Percentiles rank a stretch among this genome's conserved stretches.
These are phyloP conservation scores for Myxozyma sirexii DNA, from an alignment of 805 yeast species.

Conservation along the genomic window DNA sequence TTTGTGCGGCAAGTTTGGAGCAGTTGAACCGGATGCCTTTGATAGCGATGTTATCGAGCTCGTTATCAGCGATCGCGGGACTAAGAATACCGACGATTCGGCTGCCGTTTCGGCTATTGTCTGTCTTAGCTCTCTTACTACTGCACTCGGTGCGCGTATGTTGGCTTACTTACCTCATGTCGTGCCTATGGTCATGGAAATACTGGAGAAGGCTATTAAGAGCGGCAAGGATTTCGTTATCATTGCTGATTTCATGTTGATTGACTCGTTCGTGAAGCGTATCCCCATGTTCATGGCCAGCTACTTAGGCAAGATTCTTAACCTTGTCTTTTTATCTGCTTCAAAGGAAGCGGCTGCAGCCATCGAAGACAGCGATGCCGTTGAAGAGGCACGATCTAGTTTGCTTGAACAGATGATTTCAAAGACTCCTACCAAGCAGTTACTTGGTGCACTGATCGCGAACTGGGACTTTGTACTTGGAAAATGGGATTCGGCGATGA, in stretches of 20 bases:
- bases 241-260: constrained; percentile 67
- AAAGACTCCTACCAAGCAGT: constrained; percentile 65
- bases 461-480: constrained; percentile 57
- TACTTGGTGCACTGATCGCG: constrained; percentile 62
- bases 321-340: constrained; percentile 47
- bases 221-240: constrained; percentile 54
- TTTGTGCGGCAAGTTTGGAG: constrained; percentile 65
- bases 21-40: constrained; percentile 48
- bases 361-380: constrained; percentile 15
- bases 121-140: constrained; percentile 63
- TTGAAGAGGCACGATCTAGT: constrained; percentile 51
- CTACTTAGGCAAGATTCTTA: constrained; percentile 63
- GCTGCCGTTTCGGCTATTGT: constrained; percentile 72
- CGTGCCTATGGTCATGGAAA: constrained; percentile 68
- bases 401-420: constrained; percentile 60
- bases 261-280: constrained; percentile 74
- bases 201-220: constrained; percentile 53
- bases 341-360: not conserved
- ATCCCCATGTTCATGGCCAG: constrained; percentile 84
- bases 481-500: constrained; percentile 45
- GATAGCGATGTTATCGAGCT: constrained; percentile 51
- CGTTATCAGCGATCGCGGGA: constrained; percentile 56
- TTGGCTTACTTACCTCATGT: constrained; percentile 85
- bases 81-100: constrained; percentile 59
- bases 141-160: constrained; percentile 78